Percentiles rank a stretch among this genome's conserved stretches.
Evolutionary conservation across 2,329 filamentous ascomycete genomes (phyloP).

Genomic region (Ceratocystis diversiconidia): DNA sequence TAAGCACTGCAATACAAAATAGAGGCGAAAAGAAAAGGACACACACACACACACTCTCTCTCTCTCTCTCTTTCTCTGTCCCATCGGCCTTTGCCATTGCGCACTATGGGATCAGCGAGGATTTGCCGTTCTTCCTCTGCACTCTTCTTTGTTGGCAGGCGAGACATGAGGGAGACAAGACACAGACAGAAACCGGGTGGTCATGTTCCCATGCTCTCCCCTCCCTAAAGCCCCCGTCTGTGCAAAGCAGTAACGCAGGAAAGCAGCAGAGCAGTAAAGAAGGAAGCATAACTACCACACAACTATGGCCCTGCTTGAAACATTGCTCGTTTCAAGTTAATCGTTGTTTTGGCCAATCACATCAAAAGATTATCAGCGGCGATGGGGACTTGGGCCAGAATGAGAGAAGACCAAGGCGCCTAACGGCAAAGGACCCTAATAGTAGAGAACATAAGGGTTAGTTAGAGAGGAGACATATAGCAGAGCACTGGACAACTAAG

Average conservation of each 20-base stretch:
- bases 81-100: too few species aligned
- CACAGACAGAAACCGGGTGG: not conserved
- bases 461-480: too few species aligned
- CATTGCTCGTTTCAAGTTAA: conserved; percentile 1
- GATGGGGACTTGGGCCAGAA: not conserved
- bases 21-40: too few species aligned
- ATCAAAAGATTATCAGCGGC: not conserved
- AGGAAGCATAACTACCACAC: not conserved
- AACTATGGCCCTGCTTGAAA: conserved; percentile 1
- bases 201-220: not conserved
- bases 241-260: not conserved
- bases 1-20: not conserved
- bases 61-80: too few species aligned
- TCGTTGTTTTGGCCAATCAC: not conserved
- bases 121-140: too few species aligned
- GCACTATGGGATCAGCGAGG: too few species aligned
- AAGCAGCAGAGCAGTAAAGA: not conserved
- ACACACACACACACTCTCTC: too few species aligned
- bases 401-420: not conserved
- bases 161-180: not conserved
- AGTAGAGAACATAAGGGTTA: too few species aligned
- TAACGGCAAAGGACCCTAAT: not conserved
- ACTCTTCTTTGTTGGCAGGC: too few species aligned
- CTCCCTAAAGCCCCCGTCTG: not conserved
- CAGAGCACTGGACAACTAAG: not conserved